Evolutionary conservation across 495 filamentous ascomycete genomes (phyloP), one percentile per base, ranked within the genome.

Genomic region (Pyronema domesticum): DNA sequence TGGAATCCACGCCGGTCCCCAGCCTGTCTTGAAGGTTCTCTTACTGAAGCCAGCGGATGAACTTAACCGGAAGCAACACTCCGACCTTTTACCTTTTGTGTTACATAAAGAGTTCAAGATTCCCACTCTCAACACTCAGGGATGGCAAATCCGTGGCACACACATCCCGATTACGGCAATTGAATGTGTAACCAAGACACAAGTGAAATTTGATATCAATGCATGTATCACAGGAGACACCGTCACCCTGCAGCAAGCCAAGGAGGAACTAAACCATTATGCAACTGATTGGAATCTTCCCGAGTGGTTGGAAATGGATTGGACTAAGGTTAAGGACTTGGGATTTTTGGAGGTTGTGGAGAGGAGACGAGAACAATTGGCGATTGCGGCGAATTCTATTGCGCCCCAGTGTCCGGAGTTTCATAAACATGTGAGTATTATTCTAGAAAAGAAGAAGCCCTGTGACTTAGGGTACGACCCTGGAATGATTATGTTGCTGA

Each of bases 251-350:
- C 10, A 48, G 9, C 68, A 60, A 30, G 72, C 75, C 6, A 72
- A 82, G 58, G 79, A 81, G 23, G 77, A 81, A 50, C 69, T 95
- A 30, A 67, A 70, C 15, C 70, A 75, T 11, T 71, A 85, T 5
- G 81, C 76, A 63, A 68, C 69, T 14, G 78, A 80, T 0, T 96
- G 91, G 87, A 74, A 73, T 14, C 71, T 71, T 19, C 67, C 78
- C 19, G 72, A 76, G 43, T 96, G 89, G 89, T 77, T 88, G 58
- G 93, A 98, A 68, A 69, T 88, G 43, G 88, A 94, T 65, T 85
- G 85, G 71, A 72, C 72, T 30, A 77, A 77, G 55, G 80, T 95
- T 63, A 86, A 82, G 67, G 86, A 83, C 62, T 68, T 96, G 57
- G 72, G 76, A 36, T 70, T 91, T 48, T 78, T 85, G 50, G 83